Evolutionary conservation across 129 eudicot species (phyloP).

Genomic region (Sambucus nigra): DNA sequence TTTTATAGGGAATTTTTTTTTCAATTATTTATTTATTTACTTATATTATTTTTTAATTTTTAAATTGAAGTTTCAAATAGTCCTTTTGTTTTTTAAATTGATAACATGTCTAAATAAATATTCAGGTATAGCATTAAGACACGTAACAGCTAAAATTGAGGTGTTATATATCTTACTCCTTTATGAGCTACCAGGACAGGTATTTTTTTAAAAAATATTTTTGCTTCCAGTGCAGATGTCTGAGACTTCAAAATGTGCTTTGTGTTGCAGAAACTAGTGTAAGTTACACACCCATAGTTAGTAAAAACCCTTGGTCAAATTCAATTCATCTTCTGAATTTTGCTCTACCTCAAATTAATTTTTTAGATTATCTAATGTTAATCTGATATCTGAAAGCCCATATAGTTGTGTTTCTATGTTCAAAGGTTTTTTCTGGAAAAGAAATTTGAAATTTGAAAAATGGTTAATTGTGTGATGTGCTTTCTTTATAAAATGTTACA

Average conservation of each 20-base stretch:
- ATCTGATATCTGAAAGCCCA: too few species aligned
- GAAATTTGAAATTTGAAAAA: too few species aligned
- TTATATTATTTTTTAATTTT: neutral
- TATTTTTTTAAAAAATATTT: constrained; percentile 5
- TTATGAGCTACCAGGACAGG: neutral
- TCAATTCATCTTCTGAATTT: neutral
- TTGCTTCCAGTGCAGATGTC: constrained; percentile 38
- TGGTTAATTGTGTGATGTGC: too few species aligned
- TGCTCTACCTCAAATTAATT: neutral
- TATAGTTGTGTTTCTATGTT: too few species aligned
- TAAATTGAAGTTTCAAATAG: too few species aligned
- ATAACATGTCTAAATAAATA: too few species aligned
- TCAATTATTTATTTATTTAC: too few species aligned
- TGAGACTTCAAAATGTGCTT: constrained; percentile 59
- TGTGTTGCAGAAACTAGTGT: constrained; percentile 58
- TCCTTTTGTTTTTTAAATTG: too few species aligned
- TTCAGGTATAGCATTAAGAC: too few species aligned
- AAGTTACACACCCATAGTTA: constrained; percentile 18
- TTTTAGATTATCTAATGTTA: too few species aligned
- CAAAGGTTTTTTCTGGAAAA: too few species aligned
- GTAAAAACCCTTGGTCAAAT: neutral
- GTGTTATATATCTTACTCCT: neutral
- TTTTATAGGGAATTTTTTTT: neutral
- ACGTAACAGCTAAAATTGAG: neutral
- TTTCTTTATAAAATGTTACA: too few species aligned